phyloP scores from a whole-genome alignment of 176 grass and related monocot species.

The Oryza officinalis region DNA sequence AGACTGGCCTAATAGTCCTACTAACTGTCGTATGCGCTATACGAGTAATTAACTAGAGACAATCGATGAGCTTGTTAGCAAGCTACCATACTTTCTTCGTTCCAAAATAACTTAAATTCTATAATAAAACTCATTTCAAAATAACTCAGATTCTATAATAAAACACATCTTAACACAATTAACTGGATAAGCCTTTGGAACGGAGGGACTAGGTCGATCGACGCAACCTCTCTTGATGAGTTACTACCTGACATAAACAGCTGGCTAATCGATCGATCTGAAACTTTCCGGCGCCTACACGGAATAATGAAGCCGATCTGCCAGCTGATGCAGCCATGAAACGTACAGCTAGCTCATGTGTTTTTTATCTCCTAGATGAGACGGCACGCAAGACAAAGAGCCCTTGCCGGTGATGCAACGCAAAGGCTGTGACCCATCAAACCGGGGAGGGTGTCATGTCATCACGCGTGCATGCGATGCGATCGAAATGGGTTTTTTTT shows the following conservation, averaged over 20 bases:
- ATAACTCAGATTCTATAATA: no score
- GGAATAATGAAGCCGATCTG: not conserved
- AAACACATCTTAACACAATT: no score
- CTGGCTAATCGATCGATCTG: not conserved
- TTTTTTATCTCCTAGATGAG: not conserved
- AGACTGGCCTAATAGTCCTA: no score
- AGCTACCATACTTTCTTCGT: no score
- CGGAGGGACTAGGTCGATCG: no score
- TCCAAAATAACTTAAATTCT: no score
- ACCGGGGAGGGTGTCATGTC: not conserved
- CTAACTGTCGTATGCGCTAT: not conserved
- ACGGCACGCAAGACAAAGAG: not conserved
- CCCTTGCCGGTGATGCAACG: no score
- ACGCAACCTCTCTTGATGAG: no score
- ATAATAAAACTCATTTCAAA: no score
- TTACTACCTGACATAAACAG: not conserved
- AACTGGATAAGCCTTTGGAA: no score
- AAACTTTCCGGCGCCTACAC: not conserved
- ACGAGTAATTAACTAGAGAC: no score
- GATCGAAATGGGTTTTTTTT: not conserved
- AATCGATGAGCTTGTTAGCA: no score
- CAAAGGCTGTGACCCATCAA: not conserved
- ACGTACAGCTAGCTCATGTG: not conserved
- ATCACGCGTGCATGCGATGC: not conserved
- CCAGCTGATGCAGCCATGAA: not conserved